Evolutionary conservation across 2,329 filamentous ascomycete genomes (phyloP), one percentile per base, ranked within the genome.

Genomic region (Onygenales sp.): DNA sequence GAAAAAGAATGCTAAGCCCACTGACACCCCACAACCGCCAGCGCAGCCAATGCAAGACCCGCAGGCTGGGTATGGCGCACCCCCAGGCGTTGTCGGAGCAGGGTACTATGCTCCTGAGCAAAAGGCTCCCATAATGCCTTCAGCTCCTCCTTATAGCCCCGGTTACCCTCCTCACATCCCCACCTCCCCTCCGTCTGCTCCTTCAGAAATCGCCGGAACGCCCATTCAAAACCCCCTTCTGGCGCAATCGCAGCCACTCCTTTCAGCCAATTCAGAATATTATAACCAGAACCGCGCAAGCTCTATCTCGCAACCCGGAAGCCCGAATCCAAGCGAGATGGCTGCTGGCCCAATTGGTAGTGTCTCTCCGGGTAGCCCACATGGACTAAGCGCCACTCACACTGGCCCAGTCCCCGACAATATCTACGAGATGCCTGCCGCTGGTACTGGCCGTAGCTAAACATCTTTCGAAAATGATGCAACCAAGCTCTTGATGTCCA

Each of bases 21-120:
- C 36, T 3, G 51, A 42, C 14, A 33, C 17, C 13, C 38, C 44
- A 45, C 27, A 38, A 33, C 42, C 32, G n/a, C 27, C 33, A 17
- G 50, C 41, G 7, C 54, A 44, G 32, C 54, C 51, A 43, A 50
- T 47, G 39, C 50, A 38, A 14, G 36, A 17, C 35, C 42, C 32
- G 9, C 35, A 45, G 9, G 5, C 38, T 32, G 45, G 33, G 17
- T 32, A 43, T 49, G 49, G 36, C 39, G 35, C 46, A 45, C 38
- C 11, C 33, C 36, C 48, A 33, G 31, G 33, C 43, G 11, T 41
- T 17, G 50, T 52, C 14, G 51, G 51, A 43, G 48, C 35, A 10
- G 57, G 57, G n/a, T 59, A 55, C 39, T 59, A 54, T 39, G 51
- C 53, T 7, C 57, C 57, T 2, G 54, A 53, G 5, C 53, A 54